phyloP scores from a whole-genome alignment of 805 yeast genomes.

The Starmera dryadoides region DNA sequence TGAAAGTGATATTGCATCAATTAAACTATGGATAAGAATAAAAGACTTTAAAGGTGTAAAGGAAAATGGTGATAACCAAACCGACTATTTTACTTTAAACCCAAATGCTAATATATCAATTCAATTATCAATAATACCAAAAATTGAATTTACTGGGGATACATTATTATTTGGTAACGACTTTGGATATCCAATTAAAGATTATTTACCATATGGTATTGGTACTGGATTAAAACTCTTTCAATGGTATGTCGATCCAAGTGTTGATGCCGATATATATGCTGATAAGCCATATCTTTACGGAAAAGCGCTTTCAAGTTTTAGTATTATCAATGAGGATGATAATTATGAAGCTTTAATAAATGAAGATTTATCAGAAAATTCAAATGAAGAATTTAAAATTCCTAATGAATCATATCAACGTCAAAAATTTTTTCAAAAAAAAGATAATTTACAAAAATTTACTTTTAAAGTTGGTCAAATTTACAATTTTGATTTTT shows the following conservation, averaged over 20 bases:
- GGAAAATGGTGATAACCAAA: conserved; percentile 25
- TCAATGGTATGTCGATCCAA: conserved; percentile 53
- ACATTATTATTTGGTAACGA: conserved; percentile 66
- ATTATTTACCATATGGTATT: conserved; percentile 49
- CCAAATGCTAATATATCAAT: conserved; percentile 25
- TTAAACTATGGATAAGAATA: conserved; percentile 34
- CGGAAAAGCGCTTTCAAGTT: conserved; percentile 52
- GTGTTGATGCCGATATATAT: conserved; percentile 56
- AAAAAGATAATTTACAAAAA: conserved; percentile 26
- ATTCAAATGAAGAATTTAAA: conserved; percentile 14
- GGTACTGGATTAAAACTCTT: conserved; percentile 50
- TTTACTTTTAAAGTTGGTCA: conserved; percentile 32
- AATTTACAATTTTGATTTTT: conserved; percentile 43
- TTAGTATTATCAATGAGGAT: conserved; percentile 36
- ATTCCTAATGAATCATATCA: conserved; percentile 28
- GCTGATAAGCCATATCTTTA: conserved; percentile 55
- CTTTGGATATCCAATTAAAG: conserved; percentile 49
- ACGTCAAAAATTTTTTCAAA: conserved; percentile 39
- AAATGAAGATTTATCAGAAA: conserved; percentile 13
- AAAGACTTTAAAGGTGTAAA: conserved; percentile 39
- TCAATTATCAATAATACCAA: conserved; percentile 36
- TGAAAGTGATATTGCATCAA: conserved; percentile 30
- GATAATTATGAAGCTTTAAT: conserved; percentile 8
- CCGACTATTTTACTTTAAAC: conserved; percentile 17
- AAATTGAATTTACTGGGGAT: conserved; percentile 36